These are phyloP conservation scores for Naganishia sp. DNA, from an alignment of 1,284 basidiomycete genomes.

Conservation along the genomic window DNA sequence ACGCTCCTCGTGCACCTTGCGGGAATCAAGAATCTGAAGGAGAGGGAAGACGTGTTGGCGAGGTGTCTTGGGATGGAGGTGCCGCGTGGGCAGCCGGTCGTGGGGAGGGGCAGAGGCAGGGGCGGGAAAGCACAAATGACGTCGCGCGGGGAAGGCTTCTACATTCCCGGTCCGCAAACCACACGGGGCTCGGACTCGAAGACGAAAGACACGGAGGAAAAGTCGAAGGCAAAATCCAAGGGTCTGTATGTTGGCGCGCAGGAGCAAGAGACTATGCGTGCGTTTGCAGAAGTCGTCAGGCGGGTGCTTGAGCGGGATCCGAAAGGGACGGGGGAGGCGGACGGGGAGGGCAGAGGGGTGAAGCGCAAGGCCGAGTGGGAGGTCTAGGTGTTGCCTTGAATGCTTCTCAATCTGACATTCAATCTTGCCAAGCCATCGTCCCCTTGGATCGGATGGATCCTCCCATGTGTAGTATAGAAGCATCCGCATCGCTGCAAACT, in stretches of 20 bases:
- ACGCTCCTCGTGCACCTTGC: conserved; percentile 12
- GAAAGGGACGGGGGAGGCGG: neutral
- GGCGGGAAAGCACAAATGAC: neutral
- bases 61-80: conserved; percentile 20
- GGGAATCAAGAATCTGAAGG: conserved; percentile 1
- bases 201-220: conserved; percentile 20
- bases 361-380: conserved; percentile 21
- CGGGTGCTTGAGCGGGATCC: conserved; percentile 7
- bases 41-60: conserved; percentile 9
- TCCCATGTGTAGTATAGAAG: no score
- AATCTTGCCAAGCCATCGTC: no score
- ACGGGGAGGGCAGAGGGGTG: neutral
- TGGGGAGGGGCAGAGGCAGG: neutral
- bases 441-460: no score
- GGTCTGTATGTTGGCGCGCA: conserved; percentile 7
- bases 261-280: conserved; percentile 16
- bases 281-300: conserved; percentile 19
- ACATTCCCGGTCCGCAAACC: neutral
- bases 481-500: no score
- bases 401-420: no score
- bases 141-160: neutral
- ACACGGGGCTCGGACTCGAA: neutral
- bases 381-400: neutral
- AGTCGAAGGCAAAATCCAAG: conserved; percentile 35
- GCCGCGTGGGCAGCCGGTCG: conserved; percentile 10